Percentiles rank a stretch among this genome's conserved stretches.
phyloP scores from a whole-genome alignment of 495 filamentous ascomycete genomes.

The Copromyces sp. region DNA sequence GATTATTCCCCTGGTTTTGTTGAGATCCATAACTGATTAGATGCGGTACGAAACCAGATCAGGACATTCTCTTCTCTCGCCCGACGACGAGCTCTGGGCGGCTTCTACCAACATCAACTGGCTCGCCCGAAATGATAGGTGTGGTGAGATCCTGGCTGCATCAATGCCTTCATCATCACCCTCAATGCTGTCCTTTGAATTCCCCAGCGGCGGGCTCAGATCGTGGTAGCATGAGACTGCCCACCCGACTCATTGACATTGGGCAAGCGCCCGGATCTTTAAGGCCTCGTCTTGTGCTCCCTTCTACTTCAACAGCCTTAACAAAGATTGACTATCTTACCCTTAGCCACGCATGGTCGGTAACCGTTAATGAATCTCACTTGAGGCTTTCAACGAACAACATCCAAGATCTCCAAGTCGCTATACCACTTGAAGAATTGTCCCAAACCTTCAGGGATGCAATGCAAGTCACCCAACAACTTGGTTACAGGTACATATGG shows the following conservation, averaged over 20 bases:
- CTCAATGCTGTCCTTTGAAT: background rate
- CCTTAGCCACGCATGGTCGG: background rate
- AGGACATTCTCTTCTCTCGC: background rate
- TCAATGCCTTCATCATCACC: background rate
- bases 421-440: background rate
- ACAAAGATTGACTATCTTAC: background rate
- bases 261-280: background rate
- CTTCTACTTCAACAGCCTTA: background rate
- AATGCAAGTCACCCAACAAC: background rate
- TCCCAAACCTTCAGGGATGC: background rate
- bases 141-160: background rate
- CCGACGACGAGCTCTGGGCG: background rate
- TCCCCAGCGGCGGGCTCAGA: background rate
- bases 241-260: background rate
- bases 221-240: background rate
- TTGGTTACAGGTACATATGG: background rate
- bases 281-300: background rate
- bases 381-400: background rate
- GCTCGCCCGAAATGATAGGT: background rate
- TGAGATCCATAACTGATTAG: background rate
- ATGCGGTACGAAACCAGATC: background rate
- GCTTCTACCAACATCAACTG: background rate
- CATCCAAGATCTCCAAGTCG: background rate
- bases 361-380: background rate
- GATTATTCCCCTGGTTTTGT: background rate